phyloP scores from a whole-genome alignment of 2,329 filamentous ascomycete species.

The Colletotrichum plurivorum region DNA sequence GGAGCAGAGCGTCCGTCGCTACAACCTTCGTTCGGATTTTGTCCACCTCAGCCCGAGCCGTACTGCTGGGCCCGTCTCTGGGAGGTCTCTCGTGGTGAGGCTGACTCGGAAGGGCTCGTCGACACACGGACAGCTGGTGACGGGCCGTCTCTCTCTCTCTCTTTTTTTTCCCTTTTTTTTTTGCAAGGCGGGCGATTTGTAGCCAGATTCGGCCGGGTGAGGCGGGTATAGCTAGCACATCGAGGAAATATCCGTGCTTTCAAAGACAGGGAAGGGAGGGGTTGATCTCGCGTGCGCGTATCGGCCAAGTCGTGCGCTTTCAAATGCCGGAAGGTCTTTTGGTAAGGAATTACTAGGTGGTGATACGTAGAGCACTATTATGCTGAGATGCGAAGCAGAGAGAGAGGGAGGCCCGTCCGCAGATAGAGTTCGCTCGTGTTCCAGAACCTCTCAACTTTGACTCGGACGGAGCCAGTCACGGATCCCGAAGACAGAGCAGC shows the following conservation, averaged over 20 bases:
- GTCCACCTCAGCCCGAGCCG: conserved; percentile 16
- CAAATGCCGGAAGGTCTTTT: too few relatives aligned
- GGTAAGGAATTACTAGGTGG: too few relatives aligned
- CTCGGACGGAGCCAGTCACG: conserved; percentile 23
- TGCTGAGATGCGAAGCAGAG: neutral
- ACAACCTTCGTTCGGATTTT: neutral
- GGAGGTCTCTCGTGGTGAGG: too few relatives aligned
- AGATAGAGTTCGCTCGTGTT: conserved; percentile 26
- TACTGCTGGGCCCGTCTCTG: neutral
- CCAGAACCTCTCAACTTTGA: conserved; percentile 33
- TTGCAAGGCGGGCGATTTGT: neutral
- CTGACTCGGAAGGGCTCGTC: neutral
- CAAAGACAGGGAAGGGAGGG: too few relatives aligned
- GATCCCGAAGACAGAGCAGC: neutral
- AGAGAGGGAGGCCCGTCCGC: conserved; percentile 6
- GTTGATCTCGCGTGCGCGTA: neutral
- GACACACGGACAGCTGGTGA: neutral
- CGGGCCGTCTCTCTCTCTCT: too few relatives aligned
- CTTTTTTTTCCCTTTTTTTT: too few relatives aligned
- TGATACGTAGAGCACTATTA: too few relatives aligned
- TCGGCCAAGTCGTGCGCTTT: neutral
- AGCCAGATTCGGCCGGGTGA: conserved; percentile 2
- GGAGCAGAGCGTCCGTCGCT: neutral
- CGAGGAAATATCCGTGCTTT: too few relatives aligned
- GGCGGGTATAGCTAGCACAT: neutral